Evolutionary conservation across 1,139 yeast species (phyloP).

Genomic region (Pichia sp.): DNA sequence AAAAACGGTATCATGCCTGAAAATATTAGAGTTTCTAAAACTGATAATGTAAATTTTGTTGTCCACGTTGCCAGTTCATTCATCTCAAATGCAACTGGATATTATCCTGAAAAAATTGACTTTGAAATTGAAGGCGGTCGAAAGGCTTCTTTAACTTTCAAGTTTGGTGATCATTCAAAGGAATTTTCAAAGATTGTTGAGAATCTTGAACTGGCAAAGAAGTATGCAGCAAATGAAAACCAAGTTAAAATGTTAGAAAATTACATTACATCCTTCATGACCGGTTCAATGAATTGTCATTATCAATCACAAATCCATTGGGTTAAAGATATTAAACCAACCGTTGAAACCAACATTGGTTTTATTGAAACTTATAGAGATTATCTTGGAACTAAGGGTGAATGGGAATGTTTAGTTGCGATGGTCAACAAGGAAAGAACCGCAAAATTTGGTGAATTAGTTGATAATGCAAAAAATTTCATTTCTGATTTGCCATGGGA

Average conservation of each 20-base stretch:
- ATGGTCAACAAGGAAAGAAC: slow-evolving; percentile 86
- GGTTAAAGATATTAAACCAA: slow-evolving; percentile 83
- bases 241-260: slow-evolving; percentile 58
- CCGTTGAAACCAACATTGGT: slow-evolving; percentile 80
- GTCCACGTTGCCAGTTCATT: slow-evolving; percentile 59
- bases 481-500: slow-evolving; percentile 75
- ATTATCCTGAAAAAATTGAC: slow-evolving; percentile 33
- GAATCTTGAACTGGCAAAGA: slow-evolving; percentile 50
- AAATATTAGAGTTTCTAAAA: slow-evolving; percentile 65
- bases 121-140: slow-evolving; percentile 31
- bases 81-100: slow-evolving; percentile 37
- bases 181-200: slow-evolving; percentile 58
- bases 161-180: slow-evolving; percentile 68
- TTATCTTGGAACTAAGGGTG: slow-evolving; percentile 88
- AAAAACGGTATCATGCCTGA: slow-evolving; percentile 67
- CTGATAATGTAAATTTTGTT: slow-evolving; percentile 37
- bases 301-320: slow-evolving; percentile 77
- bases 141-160: slow-evolving; percentile 39
- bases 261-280: slow-evolving; percentile 63
- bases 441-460: slow-evolving; percentile 66
- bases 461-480: slow-evolving; percentile 56
- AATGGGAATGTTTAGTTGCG: slow-evolving; percentile 92
- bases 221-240: slow-evolving; percentile 65
- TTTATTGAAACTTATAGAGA: slow-evolving; percentile 90
- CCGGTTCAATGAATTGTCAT: slow-evolving; percentile 83